Base-by-base conservation (phyloP, 352 stramenopile genomes). In the Phytophthora fragariae region DNA sequence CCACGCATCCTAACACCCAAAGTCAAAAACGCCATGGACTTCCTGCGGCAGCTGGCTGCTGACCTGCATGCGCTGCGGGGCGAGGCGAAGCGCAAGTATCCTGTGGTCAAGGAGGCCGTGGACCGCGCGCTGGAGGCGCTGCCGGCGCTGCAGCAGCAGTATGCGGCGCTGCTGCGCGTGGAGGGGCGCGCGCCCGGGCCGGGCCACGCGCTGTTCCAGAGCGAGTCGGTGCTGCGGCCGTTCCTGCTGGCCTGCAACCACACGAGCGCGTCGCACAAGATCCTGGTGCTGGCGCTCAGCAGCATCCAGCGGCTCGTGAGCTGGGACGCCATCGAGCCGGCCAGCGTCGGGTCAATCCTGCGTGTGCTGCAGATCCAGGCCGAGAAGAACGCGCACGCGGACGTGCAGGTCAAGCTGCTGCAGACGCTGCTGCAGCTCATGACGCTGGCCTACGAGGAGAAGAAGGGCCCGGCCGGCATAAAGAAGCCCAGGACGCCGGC, bases 231-330 rank as follows among this genome's bases (percentile, higher is more conserved):
- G 41, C 78, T 99, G 60, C 92, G 97, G 68, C 98, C 98, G 0
- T 99, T 99, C 75, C 76, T 99, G 33, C 80, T 99, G 53, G 96
- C 96, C 37, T 98, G 96, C 64, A 99, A 99, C 85, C 97, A 99
- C 91, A 94, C 95, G 41, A 98, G 98, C 72, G 97, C 97, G 61
- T 96, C 88, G 9, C 87, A 94, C 60, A 96, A 98, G 77, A 90
- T 99, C 63, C 84, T 99, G 49, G 91, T 97, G 52, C 91, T 98
- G 68, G 95, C 95, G 54, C 87, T 99, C 68, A 87, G 95, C 33
- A 97, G 94, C 57, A 99, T 99, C 72, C 95, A 99, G 79, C 89
- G 90, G 11, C 85, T 99, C 39, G 89, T 99, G 61, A 92, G 93
- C 71, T 98, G 94, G 82, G 94, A 99, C 85, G 97, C 96, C 39